Evolutionary conservation across 2,329 filamentous ascomycete species (phyloP).

Genomic region (Colletotrichum tofieldiae): DNA sequence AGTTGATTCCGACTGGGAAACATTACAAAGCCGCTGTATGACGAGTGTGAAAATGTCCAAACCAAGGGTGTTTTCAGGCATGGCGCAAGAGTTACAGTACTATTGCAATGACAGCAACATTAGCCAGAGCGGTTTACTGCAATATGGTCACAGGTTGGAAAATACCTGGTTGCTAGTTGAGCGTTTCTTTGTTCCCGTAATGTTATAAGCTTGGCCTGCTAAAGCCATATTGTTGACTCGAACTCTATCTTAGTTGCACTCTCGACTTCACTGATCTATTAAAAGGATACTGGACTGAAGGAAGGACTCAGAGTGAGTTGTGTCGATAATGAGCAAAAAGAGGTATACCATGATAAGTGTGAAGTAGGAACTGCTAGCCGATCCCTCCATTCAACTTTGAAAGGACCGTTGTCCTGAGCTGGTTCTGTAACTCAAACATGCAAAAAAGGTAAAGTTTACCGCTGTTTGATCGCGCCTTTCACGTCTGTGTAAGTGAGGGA

Average conservation of each 20-base stretch:
- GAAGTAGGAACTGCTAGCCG: neutral
- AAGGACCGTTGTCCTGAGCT: neutral
- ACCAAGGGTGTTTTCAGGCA: no score
- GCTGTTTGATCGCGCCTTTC: neutral
- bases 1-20: neutral
- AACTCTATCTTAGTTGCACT: no score
- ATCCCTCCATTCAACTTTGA: neutral
- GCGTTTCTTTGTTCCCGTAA: neutral
- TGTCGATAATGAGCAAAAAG: neutral
- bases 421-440: neutral
- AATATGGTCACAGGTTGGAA: no score
- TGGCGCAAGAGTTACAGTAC: neutral
- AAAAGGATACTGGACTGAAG: neutral
- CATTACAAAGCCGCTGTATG: neutral
- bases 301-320: no score
- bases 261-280: neutral
- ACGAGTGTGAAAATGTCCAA: no score
- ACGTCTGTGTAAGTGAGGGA: slow-evolving; percentile 9
- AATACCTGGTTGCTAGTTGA: neutral
- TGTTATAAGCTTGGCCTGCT: neutral
- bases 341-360: no score
- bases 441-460: neutral
- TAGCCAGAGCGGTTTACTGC: no score
- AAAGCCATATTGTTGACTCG: neutral
- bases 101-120: neutral